These are phyloP conservation scores for Schizochytrium sp. DNA, from an alignment of 108 stramenopile species.

Conservation along the genomic window DNA sequence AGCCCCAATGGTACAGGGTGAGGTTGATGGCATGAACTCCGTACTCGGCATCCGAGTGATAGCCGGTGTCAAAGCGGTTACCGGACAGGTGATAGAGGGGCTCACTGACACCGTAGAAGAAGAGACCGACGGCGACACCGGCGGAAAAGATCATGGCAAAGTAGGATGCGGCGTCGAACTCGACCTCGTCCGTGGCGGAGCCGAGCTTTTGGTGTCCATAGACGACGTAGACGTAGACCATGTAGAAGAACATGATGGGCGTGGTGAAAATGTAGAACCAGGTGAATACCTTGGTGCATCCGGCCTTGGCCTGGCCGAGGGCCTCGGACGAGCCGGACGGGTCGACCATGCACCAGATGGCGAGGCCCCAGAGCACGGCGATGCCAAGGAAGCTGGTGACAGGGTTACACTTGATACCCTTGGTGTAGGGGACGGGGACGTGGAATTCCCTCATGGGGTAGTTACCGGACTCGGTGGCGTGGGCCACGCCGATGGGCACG, in stretches of 20 bases:
- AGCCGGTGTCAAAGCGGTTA: constrained; percentile 37
- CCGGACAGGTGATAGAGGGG: constrained; percentile 45
- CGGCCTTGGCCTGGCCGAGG: neutral
- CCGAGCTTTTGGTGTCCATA: constrained; percentile 53
- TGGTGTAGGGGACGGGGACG: neutral
- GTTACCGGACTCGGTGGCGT: neutral
- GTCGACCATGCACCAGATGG: neutral
- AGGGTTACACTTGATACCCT: neutral
- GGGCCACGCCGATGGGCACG: neutral
- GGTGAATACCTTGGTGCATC: neutral
- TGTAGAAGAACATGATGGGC: neutral
- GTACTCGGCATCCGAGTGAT: constrained; percentile 37
- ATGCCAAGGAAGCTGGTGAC: constrained; percentile 12
- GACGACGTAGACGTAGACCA: neutral
- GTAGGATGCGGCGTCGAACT: constrained; percentile 46
- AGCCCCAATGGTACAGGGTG: constrained; percentile 58
- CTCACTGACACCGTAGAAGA: constrained; percentile 53
- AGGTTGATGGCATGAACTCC: constrained; percentile 36
- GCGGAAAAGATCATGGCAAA: constrained; percentile 59
- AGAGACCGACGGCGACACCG: constrained; percentile 55
- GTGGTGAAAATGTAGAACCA: constrained; percentile 22
- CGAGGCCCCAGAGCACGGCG: constrained; percentile 18
- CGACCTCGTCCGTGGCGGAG: constrained; percentile 34
- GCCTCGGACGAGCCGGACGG: neutral
- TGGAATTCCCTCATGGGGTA: neutral